Base-by-base conservation (phyloP, 1,139 yeast genomes). In the Pneumocystis murina region DNA sequence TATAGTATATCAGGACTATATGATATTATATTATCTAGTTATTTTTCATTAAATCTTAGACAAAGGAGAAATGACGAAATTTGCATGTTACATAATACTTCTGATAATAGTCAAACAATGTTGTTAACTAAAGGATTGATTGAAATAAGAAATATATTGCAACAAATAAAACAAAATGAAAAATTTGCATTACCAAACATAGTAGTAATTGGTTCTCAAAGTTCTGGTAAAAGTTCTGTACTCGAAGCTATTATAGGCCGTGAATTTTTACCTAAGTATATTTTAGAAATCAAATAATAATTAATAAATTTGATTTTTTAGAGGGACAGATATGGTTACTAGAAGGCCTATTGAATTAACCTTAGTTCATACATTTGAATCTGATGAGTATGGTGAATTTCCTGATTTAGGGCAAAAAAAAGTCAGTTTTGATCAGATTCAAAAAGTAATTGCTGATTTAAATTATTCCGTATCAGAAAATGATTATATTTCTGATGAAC, bases 181-280 rank as follows among this genome's bases (percentile, higher is more conserved):
- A 62, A 67, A 6, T 60, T 66, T 20, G 78, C 92, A 60, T 77
- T 94, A 58, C 98, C 98, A 1, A 87, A 96, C 0, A 94, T 94
- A 69, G 98, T 94, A 20, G 98, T 94, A 0, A 83, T 94, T 68
- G 98, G 99, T 0, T 92, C 98, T 1, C 98, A 94, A 76, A 87
- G 96, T 12, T 88, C 96, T 62, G 99, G 99, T 63, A 91, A 91
- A 74, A 87, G 96, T 0, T 90, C 97, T 0, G 97, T 91, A 0
- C 79, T 91, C 66, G 97, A 91, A 72, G 83, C 96, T 17, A 86
- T 91, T 66, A 97, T 91, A 1, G 97, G 97, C 14, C 95, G 87
- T 70, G 96, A 91, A 71, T 91, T 91, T 70, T 77, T 91, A 66
- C 97, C 97, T 38, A 91, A 91, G 74, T 57, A 38, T 7, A 17